These are phyloP conservation scores for Neopestalotiopsis clavispora DNA, from an alignment of 2,329 filamentous ascomycete genomes.

Conservation along the genomic window DNA sequence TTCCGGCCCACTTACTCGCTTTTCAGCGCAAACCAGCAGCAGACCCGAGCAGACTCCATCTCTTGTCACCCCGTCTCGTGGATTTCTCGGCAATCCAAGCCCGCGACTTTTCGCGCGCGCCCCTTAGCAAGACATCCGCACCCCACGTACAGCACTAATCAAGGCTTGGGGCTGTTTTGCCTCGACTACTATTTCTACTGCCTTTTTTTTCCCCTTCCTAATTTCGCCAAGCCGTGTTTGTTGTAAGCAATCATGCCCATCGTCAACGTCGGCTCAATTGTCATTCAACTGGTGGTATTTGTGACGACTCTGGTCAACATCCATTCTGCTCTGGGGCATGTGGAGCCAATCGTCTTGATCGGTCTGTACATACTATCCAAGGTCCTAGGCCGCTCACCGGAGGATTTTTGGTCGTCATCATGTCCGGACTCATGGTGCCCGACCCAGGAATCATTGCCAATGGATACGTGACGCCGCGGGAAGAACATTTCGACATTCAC, in stretches of 20 bases:
- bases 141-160: background rate
- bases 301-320: conserved; percentile 59
- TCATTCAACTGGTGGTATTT: conserved; percentile 58
- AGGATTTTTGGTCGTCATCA: conserved; percentile 46
- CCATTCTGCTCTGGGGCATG: conserved; percentile 53
- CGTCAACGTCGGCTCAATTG: conserved; percentile 54
- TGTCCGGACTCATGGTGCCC: conserved; percentile 28
- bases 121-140: background rate
- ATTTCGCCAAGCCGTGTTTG: background rate
- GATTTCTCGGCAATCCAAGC: conserved; percentile 11
- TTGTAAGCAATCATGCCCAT: conserved; percentile 48
- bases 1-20: background rate
- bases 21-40: background rate
- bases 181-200: background rate
- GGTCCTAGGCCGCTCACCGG: conserved; percentile 51
- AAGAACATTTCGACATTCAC: conserved; percentile 27
- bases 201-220: background rate
- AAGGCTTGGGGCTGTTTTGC: background rate
- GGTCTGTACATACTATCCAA: conserved; percentile 54
- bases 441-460: conserved; percentile 27
- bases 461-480: conserved; percentile 34
- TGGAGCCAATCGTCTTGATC: conserved; percentile 52
- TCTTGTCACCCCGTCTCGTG: background rate
- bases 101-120: background rate
- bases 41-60: background rate